A percentile compares a stretch with the other conserved stretches of the same genome.
phyloP scores from a whole-genome alignment of 148 eudicot genomes.

The Silene uniflora region DNA sequence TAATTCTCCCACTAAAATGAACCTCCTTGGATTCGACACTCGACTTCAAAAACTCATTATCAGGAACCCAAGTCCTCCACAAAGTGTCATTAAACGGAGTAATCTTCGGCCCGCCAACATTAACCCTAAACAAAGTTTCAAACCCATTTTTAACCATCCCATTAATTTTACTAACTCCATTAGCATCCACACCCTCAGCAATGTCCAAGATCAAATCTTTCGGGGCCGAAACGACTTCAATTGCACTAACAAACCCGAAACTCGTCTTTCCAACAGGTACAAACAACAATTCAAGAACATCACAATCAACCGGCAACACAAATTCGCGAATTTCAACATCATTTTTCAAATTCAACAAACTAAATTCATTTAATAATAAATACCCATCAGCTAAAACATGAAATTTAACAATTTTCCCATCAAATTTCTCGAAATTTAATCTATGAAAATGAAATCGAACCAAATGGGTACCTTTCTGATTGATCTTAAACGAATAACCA shows the following conservation, averaged over 20 bases:
- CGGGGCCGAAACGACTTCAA: slow-evolving; percentile 90
- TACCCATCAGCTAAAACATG: slow-evolving; percentile 65
- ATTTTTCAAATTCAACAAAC: slow-evolving; percentile 15
- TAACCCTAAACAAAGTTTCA: slow-evolving; percentile 70
- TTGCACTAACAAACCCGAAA: slow-evolving; percentile 67
- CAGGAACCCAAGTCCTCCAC: slow-evolving; percentile 90
- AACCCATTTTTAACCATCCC: slow-evolving; percentile 55
- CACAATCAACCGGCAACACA: slow-evolving; percentile 52
- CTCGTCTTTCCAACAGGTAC: slow-evolving; percentile 41
- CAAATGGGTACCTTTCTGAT: slow-evolving; percentile 54
- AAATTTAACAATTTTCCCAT: slow-evolving; percentile 41
- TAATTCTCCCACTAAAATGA: slow-evolving; percentile 63
- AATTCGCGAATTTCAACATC: slow-evolving; percentile 52
- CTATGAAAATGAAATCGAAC: slow-evolving; percentile 66
- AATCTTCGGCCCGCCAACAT: slow-evolving; percentile 79
- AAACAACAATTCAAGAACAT: slow-evolving; percentile 53
- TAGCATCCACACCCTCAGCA: slow-evolving; percentile 40
- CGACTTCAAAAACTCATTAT: slow-evolving; percentile 52
- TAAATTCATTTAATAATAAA: slow-evolving; percentile 51
- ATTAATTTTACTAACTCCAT: slow-evolving; percentile 34
- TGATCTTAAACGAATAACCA: slow-evolving; percentile 45
- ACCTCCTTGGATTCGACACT: slow-evolving; percentile 35
- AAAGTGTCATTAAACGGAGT: slow-evolving; percentile 95
- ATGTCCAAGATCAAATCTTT: slow-evolving; percentile 63
- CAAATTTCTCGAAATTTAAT: slow-evolving; percentile 24